phyloP scores from a whole-genome alignment of 2,329 filamentous ascomycete genomes.

The Raffaelea ambrosiae region DNA sequence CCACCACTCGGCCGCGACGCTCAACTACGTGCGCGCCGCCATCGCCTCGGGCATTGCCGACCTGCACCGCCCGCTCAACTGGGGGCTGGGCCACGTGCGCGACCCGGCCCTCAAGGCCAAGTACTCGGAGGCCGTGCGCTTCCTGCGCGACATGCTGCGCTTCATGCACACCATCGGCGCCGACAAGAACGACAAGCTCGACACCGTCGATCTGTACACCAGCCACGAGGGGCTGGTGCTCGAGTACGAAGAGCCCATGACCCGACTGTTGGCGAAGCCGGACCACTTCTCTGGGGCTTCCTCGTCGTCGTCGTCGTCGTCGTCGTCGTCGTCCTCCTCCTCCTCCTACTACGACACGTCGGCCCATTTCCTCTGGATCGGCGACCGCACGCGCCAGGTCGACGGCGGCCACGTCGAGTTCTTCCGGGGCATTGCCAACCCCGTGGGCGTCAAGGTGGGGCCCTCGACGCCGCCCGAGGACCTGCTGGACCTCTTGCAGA shows the following conservation, averaged over 20 bases:
- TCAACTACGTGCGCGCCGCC: constrained; percentile 85
- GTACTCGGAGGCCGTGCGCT: constrained; percentile 75
- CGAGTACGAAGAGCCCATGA: constrained; percentile 88
- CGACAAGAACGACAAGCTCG: constrained; percentile 71
- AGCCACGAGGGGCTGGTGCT: constrained; percentile 91
- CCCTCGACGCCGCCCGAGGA: constrained; percentile 73
- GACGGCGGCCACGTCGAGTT: constrained; percentile 94
- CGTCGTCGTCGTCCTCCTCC: not conserved
- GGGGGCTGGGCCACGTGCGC: constrained; percentile 85
- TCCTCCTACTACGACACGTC: constrained; percentile 83
- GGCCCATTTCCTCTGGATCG: constrained; percentile 97
- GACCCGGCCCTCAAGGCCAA: constrained; percentile 76
- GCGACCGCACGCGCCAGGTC: constrained; percentile 88
- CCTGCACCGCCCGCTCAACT: constrained; percentile 86
- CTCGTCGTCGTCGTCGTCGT: constrained; percentile 22
- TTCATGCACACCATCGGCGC: constrained; percentile 95
- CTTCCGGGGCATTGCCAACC: constrained; percentile 92
- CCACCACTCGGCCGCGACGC: constrained; percentile 87
- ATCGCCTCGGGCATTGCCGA: constrained; percentile 86
- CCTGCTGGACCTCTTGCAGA: constrained; percentile 69
- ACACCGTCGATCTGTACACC: constrained; percentile 91
- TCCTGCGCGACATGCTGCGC: constrained; percentile 81
- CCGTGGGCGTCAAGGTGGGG: constrained; percentile 92
- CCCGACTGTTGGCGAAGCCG: constrained; percentile 55
- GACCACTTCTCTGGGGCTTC: constrained; percentile 9